A percentile compares a stretch with the other conserved stretches of the same genome.
phyloP scores from a whole-genome alignment of 495 filamentous ascomycete species.

The Aspergillus saccharolyticus region DNA sequence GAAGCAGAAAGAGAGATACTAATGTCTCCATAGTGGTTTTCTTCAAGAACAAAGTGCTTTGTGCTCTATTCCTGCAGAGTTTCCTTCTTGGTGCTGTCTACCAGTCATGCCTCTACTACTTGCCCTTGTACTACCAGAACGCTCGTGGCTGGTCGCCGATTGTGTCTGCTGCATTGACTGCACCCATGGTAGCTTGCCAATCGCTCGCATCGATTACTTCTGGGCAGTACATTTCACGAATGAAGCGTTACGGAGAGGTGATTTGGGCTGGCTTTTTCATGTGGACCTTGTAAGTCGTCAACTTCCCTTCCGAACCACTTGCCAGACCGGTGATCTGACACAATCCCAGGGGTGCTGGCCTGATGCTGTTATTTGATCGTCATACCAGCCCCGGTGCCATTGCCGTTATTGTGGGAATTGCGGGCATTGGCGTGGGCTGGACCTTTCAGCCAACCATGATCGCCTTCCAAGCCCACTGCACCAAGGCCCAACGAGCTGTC shows the following conservation, averaged over 20 bases:
- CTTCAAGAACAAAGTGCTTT: slow-evolving; percentile 50
- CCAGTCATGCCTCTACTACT: slow-evolving; percentile 50
- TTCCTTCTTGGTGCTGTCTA: slow-evolving; percentile 58
- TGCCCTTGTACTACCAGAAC: slow-evolving; percentile 52
- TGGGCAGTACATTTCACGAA: slow-evolving; percentile 53
- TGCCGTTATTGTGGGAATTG: slow-evolving; percentile 46
- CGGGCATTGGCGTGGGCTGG: slow-evolving; percentile 53
- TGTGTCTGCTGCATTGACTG: slow-evolving; percentile 44
- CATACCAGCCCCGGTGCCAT: slow-evolving; percentile 46
- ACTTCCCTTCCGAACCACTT: no score
- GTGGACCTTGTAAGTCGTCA: slow-evolving; percentile 50
- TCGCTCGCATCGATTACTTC: slow-evolving; percentile 47
- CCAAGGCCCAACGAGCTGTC: slow-evolving; percentile 54
- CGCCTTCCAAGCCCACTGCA: slow-evolving; percentile 58
- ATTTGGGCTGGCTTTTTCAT: slow-evolving; percentile 51
- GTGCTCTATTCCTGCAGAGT: slow-evolving; percentile 52
- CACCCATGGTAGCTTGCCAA: slow-evolving; percentile 51
- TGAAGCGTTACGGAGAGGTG: slow-evolving; percentile 52
- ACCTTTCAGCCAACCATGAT: slow-evolving; percentile 59
- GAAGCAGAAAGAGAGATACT: slow-evolving; percentile 7
- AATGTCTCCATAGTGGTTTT: slow-evolving; percentile 37
- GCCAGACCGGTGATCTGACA: not conserved
- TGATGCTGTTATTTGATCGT: slow-evolving; percentile 47
- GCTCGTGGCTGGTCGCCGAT: slow-evolving; percentile 48
- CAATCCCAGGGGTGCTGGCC: slow-evolving; percentile 40